These are phyloP conservation scores for Rhizoctonia solani DNA, from an alignment of 1,284 basidiomycete genomes.

Conservation along the genomic window DNA sequence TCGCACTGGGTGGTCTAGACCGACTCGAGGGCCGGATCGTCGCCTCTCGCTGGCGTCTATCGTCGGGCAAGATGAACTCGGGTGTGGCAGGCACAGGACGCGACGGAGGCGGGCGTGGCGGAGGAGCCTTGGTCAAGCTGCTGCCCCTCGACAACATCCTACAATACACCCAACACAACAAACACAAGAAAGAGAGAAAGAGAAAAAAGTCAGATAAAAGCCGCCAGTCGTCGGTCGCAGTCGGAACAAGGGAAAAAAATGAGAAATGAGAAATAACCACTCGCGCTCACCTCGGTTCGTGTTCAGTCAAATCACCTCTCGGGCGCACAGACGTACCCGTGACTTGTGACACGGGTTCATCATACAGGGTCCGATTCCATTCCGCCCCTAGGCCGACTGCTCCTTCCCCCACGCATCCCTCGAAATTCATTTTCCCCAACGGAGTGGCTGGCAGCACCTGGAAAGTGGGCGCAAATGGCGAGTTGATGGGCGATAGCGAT, in stretches of 20 bases:
- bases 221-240: no score
- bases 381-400: neutral
- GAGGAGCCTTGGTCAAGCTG: constrained; percentile 13
- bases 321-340: neutral
- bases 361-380: no score
- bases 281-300: neutral
- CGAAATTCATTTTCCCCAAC: neutral
- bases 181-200: no score
- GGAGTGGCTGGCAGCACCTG: no score
- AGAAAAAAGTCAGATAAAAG: no score
- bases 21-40: neutral
- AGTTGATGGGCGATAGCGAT: no score
- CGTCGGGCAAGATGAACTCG: no score
- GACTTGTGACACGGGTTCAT: neutral
- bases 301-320: neutral
- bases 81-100: constrained; percentile 20
- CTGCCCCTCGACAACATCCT: constrained; percentile 13
- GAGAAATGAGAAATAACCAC: no score
- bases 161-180: neutral
- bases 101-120: constrained; percentile 24
- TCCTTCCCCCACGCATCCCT: neutral
- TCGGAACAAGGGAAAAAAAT: no score
- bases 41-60: neutral
- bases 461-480: no score
- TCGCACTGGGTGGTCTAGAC: neutral